Evolutionary conservation across 495 filamentous ascomycete species (phyloP), one percentile per base, ranked within the genome.

Genomic region (Annulohypoxylon maeteangense): DNA sequence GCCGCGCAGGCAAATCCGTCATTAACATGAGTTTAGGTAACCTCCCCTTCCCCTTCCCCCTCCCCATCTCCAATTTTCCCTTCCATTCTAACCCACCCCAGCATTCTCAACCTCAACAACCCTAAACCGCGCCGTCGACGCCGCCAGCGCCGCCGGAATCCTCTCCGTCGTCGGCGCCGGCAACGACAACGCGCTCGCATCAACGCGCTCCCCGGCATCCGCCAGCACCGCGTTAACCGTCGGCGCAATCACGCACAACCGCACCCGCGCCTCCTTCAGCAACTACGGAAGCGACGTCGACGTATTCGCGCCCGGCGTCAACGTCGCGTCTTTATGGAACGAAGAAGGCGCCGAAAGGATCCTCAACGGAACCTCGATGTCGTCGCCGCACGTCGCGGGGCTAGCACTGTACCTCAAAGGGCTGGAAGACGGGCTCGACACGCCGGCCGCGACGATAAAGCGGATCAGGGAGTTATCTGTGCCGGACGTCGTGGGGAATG

Each of bases 241-340:
- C 61, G 87, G 83, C 34, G 85, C 86, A 60, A 80, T 78, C 45
- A 75, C 72, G 67, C 68, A 50, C 31, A 67, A 71, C 59, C 82
- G 84, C 32, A 70, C 74, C 53, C 79, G 81, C 42, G 81, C 87
- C 16, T 76, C 47, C 2, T 88, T 83, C 80, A 85, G 83, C 66
- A 89, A 89, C 79, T 88, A 78, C 62, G 86, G 87, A 0, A 48
- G 74, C n/a, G 68, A 76, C 31, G 81, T 89, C 14, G 85, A 88
- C 65, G 61, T 83, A 10, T 82, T 81, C 61, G 80, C 81, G 1
- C 79, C 81, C 5, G 81, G 81, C 16, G 79, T 81, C 25, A 63
- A 77, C 74, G 67, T 84, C 7, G 78, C 78, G 55, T 80, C 78
- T 2, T 67, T 74, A 0, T 68, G 62, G 36, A 72, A 62, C 6